These are phyloP conservation scores for Galerina sulciceps DNA, from an alignment of 768 basidiomycete species.

Conservation along the genomic window DNA sequence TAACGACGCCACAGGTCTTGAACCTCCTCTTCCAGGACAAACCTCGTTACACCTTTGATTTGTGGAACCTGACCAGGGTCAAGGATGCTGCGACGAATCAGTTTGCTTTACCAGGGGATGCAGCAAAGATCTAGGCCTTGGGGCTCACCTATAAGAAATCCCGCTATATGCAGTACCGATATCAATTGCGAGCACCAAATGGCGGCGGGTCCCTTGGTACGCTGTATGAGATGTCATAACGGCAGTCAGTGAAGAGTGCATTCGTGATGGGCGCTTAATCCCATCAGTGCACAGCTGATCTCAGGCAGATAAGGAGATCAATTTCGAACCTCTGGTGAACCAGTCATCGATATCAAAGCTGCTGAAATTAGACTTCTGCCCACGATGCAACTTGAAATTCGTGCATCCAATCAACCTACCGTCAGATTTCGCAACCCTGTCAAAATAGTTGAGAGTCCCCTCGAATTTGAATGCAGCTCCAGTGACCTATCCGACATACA, in stretches of 20 bases:
- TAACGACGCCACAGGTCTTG: no score
- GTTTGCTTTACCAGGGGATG: background rate
- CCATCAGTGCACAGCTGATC: no score
- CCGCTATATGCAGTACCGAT: constrained; percentile 17
- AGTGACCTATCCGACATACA: no score
- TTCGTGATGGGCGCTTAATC: background rate
- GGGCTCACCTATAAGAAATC: constrained; percentile 14
- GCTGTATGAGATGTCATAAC: constrained; percentile 7
- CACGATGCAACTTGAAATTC: no score
- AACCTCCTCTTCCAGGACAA: background rate
- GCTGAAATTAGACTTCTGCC: no score
- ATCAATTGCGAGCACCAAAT: constrained; percentile 16
- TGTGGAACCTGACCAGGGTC: constrained; percentile 23
- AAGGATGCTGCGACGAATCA: constrained; percentile 14
- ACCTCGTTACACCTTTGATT: constrained; percentile 25
- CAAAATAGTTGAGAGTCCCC: no score
- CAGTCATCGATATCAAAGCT: no score
- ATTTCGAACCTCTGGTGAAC: no score
- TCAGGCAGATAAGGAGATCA: no score
- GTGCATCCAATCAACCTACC: no score
- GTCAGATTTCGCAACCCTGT: no score
- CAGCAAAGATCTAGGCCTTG: background rate
- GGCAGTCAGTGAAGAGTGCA: background rate
- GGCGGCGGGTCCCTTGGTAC: constrained; percentile 12
- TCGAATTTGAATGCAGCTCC: no score